These are phyloP conservation scores for rapeseed (Brassica napus) DNA, from an alignment of 345 rosid species.

Conservation along the genomic window DNA sequence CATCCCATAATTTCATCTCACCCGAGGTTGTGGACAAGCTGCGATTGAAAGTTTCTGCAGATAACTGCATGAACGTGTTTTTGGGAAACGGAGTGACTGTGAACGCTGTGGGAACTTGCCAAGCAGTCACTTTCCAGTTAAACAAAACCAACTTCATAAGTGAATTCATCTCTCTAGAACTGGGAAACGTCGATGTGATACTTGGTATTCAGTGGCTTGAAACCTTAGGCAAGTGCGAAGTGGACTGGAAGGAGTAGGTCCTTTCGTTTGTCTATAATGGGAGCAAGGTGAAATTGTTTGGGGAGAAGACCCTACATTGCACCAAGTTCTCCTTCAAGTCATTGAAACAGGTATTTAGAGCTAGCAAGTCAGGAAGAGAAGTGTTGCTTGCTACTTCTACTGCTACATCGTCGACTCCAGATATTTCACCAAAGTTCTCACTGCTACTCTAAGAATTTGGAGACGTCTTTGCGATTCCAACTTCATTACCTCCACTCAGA, in stretches of 20 bases:
- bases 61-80: neutral
- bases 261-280: neutral
- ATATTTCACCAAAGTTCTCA: neutral
- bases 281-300: neutral
- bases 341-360: neutral
- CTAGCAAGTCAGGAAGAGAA: neutral
- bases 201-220: neutral
- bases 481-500: too few species aligned
- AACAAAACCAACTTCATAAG: too few species aligned
- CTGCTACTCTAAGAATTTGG: neutral
- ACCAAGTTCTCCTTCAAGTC: neutral
- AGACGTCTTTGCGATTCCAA: neutral
- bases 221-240: neutral
- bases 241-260: neutral
- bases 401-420: neutral
- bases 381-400: neutral
- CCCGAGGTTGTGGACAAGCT: neutral
- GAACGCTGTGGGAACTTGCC: neutral
- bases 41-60: neutral
- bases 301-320: neutral
- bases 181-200: neutral
- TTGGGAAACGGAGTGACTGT: neutral
- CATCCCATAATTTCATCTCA: neutral
- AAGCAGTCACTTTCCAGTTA: neutral
- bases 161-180: neutral